These are phyloP conservation scores for Mycotypha africana DNA, from an alignment of 371 early-diverging fungal genomes.

Conservation along the genomic window DNA sequence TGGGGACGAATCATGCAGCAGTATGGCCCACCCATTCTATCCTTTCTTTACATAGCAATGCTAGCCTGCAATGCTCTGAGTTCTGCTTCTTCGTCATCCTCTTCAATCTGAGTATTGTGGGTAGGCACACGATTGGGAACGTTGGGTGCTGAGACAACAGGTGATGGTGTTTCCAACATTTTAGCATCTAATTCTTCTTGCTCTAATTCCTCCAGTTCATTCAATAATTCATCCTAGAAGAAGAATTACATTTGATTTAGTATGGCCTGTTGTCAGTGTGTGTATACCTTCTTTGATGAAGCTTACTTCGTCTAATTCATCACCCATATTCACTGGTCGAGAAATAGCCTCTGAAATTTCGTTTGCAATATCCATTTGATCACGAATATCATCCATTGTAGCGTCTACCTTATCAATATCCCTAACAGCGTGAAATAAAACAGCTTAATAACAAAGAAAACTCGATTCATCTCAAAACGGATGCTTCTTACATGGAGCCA, in stretches of 20 bases:
- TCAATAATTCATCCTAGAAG: conserved; percentile 77
- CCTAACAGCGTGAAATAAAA: conserved; percentile 36
- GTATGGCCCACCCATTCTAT: too few relatives aligned
- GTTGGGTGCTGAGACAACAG: conserved; percentile 57
- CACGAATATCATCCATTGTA: conserved; percentile 96
- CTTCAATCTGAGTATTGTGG: conserved; percentile 32
- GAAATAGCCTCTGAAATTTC: conserved; percentile 94
- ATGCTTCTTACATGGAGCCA: conserved; percentile 88
- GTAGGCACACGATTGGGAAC: conserved; percentile 56
- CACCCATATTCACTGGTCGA: conserved; percentile 78
- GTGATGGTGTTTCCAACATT: conserved; percentile 73
- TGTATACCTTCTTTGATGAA: not conserved
- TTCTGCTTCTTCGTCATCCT: conserved; percentile 87
- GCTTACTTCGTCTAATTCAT: conserved; percentile 83
- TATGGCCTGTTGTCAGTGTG: not conserved
- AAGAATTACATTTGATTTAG: not conserved
- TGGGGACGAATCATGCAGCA: too few relatives aligned
- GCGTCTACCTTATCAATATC: conserved; percentile 93
- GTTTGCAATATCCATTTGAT: conserved; percentile 95
- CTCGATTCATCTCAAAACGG: too few relatives aligned
- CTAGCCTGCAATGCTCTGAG: conserved; percentile 72
- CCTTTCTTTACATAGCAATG: conserved; percentile 40
- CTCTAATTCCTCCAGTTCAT: conserved; percentile 91
- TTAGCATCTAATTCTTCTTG: conserved; percentile 89
- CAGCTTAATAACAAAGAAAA: conserved; percentile 13